Evolutionary conservation across 2,329 filamentous ascomycete genomes (phyloP), one percentile per base, ranked within the genome.

Genomic region (Ceratocystis cacaofunesta): DNA sequence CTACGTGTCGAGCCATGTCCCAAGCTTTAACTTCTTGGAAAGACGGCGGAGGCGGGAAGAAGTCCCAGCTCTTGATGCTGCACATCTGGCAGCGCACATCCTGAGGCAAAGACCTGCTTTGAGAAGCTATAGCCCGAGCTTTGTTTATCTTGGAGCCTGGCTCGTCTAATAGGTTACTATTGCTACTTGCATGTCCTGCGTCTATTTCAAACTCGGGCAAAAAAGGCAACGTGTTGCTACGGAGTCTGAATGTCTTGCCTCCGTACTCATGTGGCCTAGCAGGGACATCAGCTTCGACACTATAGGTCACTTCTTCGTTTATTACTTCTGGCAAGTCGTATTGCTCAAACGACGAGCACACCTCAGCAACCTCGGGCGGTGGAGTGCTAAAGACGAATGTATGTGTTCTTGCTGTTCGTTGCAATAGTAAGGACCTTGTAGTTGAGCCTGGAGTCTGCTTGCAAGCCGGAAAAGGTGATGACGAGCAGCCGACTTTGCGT

Each of bases 231-330:
- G 87, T 89, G 64, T 82, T 85, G 67, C 91, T 87, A 70, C 85
- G 82, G 5, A 96, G 76, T 66, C 84, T 87, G 72, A 95, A 96
- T 70, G 95, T 89, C 70, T 85, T 85, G 2, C 92, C 92, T 5
- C 89, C 92, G 75, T 96, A 97, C 74, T 96, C 90, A 64, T 90
- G 81, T 41, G 81, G 75, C 64, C 87, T 82, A 48, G 86, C 81
- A 12, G 92, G 91, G 0, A 96, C 88, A 74, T 97, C 94, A 62
- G 79, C 80, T 68, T 95, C 90, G 32, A 89, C 80, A 70, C 91
- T 89, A 72, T 96, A 97, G 71, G 87, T 92, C 0, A 92, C 86
- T 72, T 91, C 86, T 73, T 91, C 89, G 69, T 96, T 95, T 61
- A 96, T 81, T 15, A 88, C 81, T 66, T 86, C 79, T 0, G 88